These are phyloP conservation scores for Leptographium wingfieldii DNA, from an alignment of 2,329 filamentous ascomycete genomes.

Conservation along the genomic window DNA sequence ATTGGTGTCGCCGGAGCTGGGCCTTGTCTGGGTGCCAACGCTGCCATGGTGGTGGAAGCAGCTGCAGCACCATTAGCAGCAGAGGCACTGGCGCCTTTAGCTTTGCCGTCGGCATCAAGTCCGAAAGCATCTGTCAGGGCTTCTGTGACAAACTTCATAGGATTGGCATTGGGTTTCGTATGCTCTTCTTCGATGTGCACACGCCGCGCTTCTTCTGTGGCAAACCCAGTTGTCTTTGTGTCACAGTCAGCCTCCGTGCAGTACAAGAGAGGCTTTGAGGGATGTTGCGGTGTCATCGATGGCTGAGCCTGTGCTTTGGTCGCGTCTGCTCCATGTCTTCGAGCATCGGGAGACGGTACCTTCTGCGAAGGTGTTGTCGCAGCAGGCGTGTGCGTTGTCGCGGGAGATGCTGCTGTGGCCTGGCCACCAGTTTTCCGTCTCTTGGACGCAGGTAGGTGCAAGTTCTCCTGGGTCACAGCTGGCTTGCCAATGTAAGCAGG, in stretches of 20 bases:
- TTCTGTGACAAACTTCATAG: slow-evolving; percentile 38
- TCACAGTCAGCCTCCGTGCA: slow-evolving; percentile 46
- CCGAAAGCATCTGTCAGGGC: slow-evolving; percentile 35
- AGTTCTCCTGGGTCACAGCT: slow-evolving; percentile 37
- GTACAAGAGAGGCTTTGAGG: slow-evolving; percentile 28
- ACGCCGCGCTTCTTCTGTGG: slow-evolving; percentile 39
- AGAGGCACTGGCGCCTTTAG: slow-evolving; percentile 22
- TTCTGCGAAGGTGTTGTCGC: slow-evolving; percentile 28
- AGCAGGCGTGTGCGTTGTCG: slow-evolving; percentile 20
- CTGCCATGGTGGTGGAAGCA: slow-evolving; percentile 22
- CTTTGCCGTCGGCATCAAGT: slow-evolving; percentile 36
- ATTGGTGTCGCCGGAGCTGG: slow-evolving; percentile 34
- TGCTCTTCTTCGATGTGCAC: slow-evolving; percentile 48
- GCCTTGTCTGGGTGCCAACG: slow-evolving; percentile 33
- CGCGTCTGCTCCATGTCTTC: slow-evolving; percentile 19
- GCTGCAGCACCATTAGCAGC: slow-evolving; percentile 13
- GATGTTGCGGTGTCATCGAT: slow-evolving; percentile 13
- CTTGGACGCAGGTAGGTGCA: slow-evolving; percentile 43
- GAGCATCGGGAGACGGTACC: slow-evolving; percentile 32
- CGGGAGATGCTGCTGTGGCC: slow-evolving; percentile 23
- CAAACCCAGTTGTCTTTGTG: slow-evolving; percentile 33
- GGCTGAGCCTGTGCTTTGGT: slow-evolving; percentile 7
- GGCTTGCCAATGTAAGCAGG: slow-evolving; percentile 41
- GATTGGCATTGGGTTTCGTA: slow-evolving; percentile 40
- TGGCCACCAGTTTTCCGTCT: slow-evolving; percentile 37